phyloP scores from a whole-genome alignment of 805 yeast species.

The Ogataea nitratoaversa region DNA sequence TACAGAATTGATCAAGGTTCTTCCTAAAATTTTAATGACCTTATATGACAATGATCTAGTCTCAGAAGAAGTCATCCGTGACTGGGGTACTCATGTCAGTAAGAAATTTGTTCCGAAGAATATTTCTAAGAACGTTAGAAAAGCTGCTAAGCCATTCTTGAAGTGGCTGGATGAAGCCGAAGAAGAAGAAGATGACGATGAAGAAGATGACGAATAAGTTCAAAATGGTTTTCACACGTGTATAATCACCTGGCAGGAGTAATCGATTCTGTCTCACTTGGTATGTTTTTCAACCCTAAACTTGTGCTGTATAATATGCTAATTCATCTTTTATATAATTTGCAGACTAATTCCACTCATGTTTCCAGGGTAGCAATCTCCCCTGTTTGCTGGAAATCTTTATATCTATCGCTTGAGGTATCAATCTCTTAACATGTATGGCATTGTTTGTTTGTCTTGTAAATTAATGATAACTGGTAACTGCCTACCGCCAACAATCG shows the following conservation, averaged over 20 bases:
- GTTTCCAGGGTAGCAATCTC: too few species aligned
- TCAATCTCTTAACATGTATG: too few species aligned
- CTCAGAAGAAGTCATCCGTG: constrained; percentile 73
- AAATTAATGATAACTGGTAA: too few species aligned
- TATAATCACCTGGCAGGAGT: too few species aligned
- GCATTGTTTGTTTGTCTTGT: too few species aligned
- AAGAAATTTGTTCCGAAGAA: constrained; percentile 94
- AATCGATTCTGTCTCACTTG: not conserved
- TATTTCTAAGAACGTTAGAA: constrained; percentile 86
- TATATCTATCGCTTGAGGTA: too few species aligned
- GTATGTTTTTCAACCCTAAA: not conserved
- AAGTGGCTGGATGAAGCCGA: constrained; percentile 96
- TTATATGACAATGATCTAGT: constrained; percentile 80
- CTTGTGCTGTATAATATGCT: not conserved
- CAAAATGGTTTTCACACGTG: too few species aligned
- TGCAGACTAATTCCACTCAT: too few species aligned
- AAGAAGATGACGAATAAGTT: constrained; percentile 15
- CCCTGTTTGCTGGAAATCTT: too few species aligned
- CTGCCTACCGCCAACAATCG: too few species aligned
- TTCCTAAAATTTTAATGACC: constrained; percentile 79
- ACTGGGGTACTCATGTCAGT: constrained; percentile 89
- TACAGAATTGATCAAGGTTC: constrained; percentile 57
- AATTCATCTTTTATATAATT: not conserved
- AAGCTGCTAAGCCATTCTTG: constrained; percentile 92
- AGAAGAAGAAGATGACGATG: constrained; percentile 60